phyloP scores from a whole-genome alignment of 306 rosid species.

The Dalbergia oliveri region DNA sequence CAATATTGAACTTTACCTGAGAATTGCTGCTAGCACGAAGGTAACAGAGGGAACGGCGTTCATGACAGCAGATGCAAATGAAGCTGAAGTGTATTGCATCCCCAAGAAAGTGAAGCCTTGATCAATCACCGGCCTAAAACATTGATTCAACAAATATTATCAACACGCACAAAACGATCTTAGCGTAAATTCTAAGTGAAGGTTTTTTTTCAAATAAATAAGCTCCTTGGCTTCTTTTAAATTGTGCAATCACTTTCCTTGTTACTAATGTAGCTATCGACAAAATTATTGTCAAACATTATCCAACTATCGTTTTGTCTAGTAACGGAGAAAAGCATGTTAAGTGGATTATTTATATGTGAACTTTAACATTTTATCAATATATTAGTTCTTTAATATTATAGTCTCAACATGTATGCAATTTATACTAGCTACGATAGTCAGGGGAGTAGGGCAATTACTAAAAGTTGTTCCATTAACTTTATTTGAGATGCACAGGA shows the following conservation, averaged over 20 bases:
- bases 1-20: slow-evolving; percentile 50
- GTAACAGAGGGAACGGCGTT: slow-evolving; percentile 85
- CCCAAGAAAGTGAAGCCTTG: slow-evolving; percentile 80
- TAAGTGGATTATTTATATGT: background rate
- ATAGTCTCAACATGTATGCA: background rate
- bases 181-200: background rate
- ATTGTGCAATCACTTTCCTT: background rate
- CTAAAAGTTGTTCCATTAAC: too few relatives aligned
- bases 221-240: background rate
- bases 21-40: slow-evolving; percentile 63
- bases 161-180: background rate
- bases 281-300: too few relatives aligned
- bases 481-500: too few relatives aligned
- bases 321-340: background rate
- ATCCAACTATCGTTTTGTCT: background rate
- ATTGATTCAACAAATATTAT: background rate
- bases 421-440: background rate
- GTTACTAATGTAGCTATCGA: background rate
- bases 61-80: slow-evolving; percentile 74
- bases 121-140: slow-evolving; percentile 71
- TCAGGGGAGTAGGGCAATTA: background rate
- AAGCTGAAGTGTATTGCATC: slow-evolving; percentile 78
- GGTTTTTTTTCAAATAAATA: background rate
- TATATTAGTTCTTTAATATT: background rate
- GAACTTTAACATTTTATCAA: background rate